These are phyloP conservation scores for Yarrowia sp. DNA, from an alignment of 805 yeast genomes.

Conservation along the genomic window DNA sequence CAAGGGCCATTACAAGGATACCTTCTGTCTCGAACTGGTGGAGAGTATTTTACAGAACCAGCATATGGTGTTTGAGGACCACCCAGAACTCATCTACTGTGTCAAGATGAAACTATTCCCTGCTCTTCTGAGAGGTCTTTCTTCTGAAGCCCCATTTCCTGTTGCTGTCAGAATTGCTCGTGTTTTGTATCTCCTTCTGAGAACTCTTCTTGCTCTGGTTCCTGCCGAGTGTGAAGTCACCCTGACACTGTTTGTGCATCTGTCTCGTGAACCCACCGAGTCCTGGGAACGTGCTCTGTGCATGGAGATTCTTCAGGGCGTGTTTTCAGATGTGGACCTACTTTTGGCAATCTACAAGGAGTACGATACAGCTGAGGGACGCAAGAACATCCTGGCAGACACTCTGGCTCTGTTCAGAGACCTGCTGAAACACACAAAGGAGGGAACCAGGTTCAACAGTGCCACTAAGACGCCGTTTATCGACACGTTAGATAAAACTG, in stretches of 20 bases:
- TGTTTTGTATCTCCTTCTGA: conserved; percentile 59
- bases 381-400: conserved; percentile 60
- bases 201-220: conserved; percentile 59
- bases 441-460: conserved; percentile 22
- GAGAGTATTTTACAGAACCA: conserved; percentile 76
- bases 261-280: conserved; percentile 56
- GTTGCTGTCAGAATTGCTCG: conserved; percentile 73
- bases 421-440: background rate
- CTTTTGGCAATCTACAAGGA: conserved; percentile 54
- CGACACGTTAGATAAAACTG: conserved; percentile 77
- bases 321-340: conserved; percentile 56
- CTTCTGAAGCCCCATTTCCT: conserved; percentile 60
- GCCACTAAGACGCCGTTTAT: conserved; percentile 52
- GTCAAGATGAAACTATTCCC: conserved; percentile 73
- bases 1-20: conserved; percentile 50
- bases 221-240: conserved; percentile 81
- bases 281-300: conserved; percentile 74
- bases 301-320: conserved; percentile 64
- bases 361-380: conserved; percentile 59
- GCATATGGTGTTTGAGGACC: conserved; percentile 51
- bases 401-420: conserved; percentile 47
- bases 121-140: conserved; percentile 62
- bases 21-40: conserved; percentile 74
- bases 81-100: conserved; percentile 63
- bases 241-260: conserved; percentile 69